These are phyloP conservation scores for Sorghum bicolor DNA, from an alignment of 176 grass and related monocot genomes.

Conservation along the genomic window DNA sequence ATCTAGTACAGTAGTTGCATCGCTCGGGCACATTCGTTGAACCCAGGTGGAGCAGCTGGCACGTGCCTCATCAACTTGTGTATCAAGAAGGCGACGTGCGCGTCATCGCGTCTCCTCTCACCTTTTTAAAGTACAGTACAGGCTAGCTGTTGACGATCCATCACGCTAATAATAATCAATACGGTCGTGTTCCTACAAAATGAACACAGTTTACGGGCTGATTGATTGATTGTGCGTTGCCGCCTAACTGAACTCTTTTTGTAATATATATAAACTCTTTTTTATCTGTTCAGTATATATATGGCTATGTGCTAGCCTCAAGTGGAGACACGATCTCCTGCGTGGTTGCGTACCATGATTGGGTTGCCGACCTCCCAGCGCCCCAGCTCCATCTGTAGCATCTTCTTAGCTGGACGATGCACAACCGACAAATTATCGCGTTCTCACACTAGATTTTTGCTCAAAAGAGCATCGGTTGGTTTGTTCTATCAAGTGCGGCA, in stretches of 20 bases:
- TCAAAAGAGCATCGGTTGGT: background rate
- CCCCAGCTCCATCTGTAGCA: background rate
- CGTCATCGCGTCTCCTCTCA: background rate
- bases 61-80: background rate
- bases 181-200: background rate
- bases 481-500: background rate
- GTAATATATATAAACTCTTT: too few species aligned
- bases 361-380: background rate
- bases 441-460: background rate
- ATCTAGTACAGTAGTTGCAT: background rate
- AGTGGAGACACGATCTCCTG: constrained; percentile 7
- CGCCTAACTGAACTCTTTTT: background rate
- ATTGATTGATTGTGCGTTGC: background rate
- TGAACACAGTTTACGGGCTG: background rate
- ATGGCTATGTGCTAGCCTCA: background rate
- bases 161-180: background rate
- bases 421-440: background rate
- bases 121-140: background rate
- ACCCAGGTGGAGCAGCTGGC: background rate
- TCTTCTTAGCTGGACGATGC: background rate
- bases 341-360: background rate
- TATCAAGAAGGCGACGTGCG: background rate
- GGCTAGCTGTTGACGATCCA: background rate
- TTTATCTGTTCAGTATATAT: background rate
- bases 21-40: background rate